Percentiles rank a stretch among this genome's conserved stretches.
phyloP scores from a whole-genome alignment of 23 red algal genomes.

The Agarophyton chilense region DNA sequence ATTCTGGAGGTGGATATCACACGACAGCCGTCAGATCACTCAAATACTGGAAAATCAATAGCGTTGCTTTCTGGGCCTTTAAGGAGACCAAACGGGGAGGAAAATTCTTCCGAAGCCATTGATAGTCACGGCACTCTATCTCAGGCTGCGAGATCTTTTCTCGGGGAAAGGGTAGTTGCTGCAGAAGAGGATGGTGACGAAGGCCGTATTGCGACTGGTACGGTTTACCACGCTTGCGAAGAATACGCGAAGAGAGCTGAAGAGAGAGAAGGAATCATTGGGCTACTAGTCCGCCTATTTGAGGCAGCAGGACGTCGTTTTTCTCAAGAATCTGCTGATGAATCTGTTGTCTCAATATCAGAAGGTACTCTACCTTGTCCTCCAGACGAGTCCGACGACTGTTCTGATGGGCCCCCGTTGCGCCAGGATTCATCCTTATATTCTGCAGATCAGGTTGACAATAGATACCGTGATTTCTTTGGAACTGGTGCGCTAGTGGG shows the following conservation, averaged over 20 bases:
- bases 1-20: conserved; percentile 34
- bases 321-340: conserved; percentile 45
- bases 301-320: conserved; percentile 56
- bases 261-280: conserved; percentile 59
- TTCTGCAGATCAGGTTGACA: conserved; percentile 40
- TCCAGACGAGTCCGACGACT: conserved; percentile 62
- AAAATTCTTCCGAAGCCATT: background rate
- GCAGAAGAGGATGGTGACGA: conserved; percentile 72
- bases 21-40: background rate
- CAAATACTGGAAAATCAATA: background rate
- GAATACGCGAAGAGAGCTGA: conserved; percentile 66
- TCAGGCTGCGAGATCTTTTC: conserved; percentile 63
- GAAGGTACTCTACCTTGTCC: conserved; percentile 45
- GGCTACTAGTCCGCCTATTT: conserved; percentile 42
- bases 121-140: conserved; percentile 18
- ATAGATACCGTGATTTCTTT: conserved; percentile 29
- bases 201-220: conserved; percentile 63
- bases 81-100: background rate
- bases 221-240: conserved; percentile 68
- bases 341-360: conserved; percentile 59
- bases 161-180: conserved; percentile 62
- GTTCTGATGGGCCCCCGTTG: conserved; percentile 39
- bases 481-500: background rate
- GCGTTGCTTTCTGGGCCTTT: background rate
- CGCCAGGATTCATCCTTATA: conserved; percentile 28